A percentile compares a stretch with the other conserved stretches of the same genome.
phyloP scores from a whole-genome alignment of 331 rosid genomes.

The Erythrophleum ivorense region DNA sequence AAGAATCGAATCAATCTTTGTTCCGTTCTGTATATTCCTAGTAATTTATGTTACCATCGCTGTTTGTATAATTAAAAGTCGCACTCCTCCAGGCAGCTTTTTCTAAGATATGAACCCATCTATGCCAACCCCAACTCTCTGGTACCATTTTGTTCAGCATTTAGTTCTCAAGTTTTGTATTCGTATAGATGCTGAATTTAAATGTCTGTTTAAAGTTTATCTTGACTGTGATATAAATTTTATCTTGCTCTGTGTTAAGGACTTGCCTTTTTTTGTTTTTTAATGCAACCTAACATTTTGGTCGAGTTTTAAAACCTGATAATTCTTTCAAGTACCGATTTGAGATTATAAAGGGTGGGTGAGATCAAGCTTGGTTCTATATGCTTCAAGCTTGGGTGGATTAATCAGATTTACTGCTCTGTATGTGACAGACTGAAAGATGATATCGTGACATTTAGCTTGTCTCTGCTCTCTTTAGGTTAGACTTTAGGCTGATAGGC shows the following conservation, averaged over 20 bases:
- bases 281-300: neutral
- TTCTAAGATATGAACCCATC: neutral
- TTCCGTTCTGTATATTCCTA: neutral
- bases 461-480: neutral
- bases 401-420: neutral
- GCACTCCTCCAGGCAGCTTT: neutral
- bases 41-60: neutral
- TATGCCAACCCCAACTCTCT: neutral
- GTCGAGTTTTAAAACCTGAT: neutral
- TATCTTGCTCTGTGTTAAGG: neutral
- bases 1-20: neutral
- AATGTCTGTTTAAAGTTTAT: neutral
- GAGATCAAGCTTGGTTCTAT: constrained; percentile 3
- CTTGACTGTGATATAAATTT: neutral
- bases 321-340: neutral
- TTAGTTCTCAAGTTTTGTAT: neutral
- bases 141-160: neutral
- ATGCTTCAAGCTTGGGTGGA: neutral
- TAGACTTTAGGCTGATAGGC: neutral
- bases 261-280: neutral
- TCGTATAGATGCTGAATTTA: neutral
- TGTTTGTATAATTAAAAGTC: neutral
- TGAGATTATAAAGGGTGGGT: neutral
- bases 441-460: neutral
- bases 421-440: neutral